These are phyloP conservation scores for Raphanus hybrid DNA, from an alignment of 441 rosid species.

Conservation along the genomic window DNA sequence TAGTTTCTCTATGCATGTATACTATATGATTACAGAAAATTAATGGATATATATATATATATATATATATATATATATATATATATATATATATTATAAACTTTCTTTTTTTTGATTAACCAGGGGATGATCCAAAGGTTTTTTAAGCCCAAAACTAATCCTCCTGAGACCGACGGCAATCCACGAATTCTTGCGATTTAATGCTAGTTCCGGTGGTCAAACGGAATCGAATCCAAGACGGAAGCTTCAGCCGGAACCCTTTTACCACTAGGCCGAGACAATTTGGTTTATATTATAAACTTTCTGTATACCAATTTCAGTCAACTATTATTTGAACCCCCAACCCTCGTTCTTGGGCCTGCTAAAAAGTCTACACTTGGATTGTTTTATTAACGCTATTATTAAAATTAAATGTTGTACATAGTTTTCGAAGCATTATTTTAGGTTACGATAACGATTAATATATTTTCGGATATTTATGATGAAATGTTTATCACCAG, in stretches of 20 bases:
- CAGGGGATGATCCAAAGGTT: too few relatives aligned
- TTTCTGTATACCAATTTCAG: not conserved
- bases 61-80: too few relatives aligned
- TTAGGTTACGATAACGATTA: not conserved
- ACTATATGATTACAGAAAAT: not conserved
- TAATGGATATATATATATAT: not conserved
- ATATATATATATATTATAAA: not conserved
- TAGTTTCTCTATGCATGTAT: not conserved
- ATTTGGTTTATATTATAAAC: not conserved
- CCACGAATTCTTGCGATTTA: too few relatives aligned
- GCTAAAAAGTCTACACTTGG: not conserved
- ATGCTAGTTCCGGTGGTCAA: too few relatives aligned
- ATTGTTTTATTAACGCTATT: not conserved
- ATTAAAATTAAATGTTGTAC: not conserved
- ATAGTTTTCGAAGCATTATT: not conserved
- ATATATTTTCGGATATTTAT: not conserved
- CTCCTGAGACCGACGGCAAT: too few relatives aligned
- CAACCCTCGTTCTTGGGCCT: not conserved
- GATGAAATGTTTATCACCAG: not conserved
- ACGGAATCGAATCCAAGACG: too few relatives aligned
- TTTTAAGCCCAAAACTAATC: too few relatives aligned
- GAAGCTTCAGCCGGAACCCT: too few relatives aligned
- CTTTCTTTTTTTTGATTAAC: too few relatives aligned
- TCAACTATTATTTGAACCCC: not conserved
- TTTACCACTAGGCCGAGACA: too few relatives aligned